Base-by-base conservation (phyloP, 306 rosid species). In the Trifolium subterraneum region DNA sequence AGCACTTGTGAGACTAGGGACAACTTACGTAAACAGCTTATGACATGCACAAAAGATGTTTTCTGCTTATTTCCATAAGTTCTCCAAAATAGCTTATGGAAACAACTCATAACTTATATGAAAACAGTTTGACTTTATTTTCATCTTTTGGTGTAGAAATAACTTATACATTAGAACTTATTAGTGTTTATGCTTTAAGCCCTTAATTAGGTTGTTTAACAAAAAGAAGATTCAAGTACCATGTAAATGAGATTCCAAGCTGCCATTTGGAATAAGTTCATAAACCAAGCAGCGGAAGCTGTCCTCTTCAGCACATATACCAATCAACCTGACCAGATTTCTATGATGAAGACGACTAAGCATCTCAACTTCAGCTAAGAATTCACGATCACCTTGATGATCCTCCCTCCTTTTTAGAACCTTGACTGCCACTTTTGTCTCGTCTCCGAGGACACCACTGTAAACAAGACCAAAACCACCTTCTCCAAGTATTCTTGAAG, bases 301-400 rank as follows among this genome's bases (percentile, higher is more conserved):
- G 39, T 74, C 88, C 67, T 87, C 98, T 60, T 87, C 98, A 1
- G 86, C 73, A 50, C 94, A 90, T 81, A 90, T 88, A 70, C 96
- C 98, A 79, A 92, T 88, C 86, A 92, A 80, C 87, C 88, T 92
- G 68, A 92, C 94, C 78, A 92, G 78, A 78, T 92, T 92, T 72
- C 98, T 83, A 76, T 92, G 98, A 74, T 92, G 94, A 81, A 92
- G 98, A 64, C 96, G 98, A 71, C 96, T 88, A 66, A 92, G 98
- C 98, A 90, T 92, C 81, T 92, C 98, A 64, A 92, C 91, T 86
- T 92, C 98, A 29, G 94, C 94, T 74, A 88, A 87, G 84, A 92
- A 92, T 80, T 90, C 98, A 25, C 90, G 88, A 60, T 87, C 91
- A 31, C 96, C 94, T 25, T 90, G 98, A 54, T 82, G 95, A 81